These are phyloP conservation scores for Schizopora paradoxa DNA, from an alignment of 1,284 basidiomycete genomes.

Conservation along the genomic window DNA sequence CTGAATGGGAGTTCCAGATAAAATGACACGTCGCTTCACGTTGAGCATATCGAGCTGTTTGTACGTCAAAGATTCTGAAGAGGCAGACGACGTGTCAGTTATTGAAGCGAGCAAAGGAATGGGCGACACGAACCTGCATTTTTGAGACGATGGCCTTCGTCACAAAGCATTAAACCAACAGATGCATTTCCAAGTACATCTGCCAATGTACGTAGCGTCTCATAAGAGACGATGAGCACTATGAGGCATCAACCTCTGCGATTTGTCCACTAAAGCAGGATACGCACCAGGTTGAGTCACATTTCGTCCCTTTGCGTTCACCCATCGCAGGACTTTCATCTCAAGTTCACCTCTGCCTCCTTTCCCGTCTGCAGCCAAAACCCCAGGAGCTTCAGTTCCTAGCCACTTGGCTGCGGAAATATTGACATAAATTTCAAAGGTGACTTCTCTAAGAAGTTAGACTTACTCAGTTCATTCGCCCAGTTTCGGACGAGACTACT, in stretches of 20 bases:
- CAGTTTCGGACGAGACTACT: constrained; percentile 97
- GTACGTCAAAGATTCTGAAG: constrained; percentile 82
- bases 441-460: neutral
- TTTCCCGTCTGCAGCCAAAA: constrained; percentile 87
- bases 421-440: neutral
- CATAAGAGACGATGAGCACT: constrained; percentile 99
- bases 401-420: constrained; percentile 79
- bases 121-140: constrained; percentile 69
- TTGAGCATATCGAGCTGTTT: constrained; percentile 81
- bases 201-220: constrained; percentile 84
- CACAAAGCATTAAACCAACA: constrained; percentile 90
- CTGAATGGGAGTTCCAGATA: constrained; percentile 96
- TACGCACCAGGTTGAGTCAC: constrained; percentile 81
- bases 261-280: neutral
- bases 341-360: constrained; percentile 79
- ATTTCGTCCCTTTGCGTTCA: constrained; percentile 77
- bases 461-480: constrained; percentile 91
- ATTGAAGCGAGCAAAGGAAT: constrained; percentile 2
- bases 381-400: constrained; percentile 75
- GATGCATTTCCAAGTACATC: constrained; percentile 72
- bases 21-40: constrained; percentile 91
- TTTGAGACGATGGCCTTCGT: constrained; percentile 97
- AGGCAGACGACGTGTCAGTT: constrained; percentile 5
- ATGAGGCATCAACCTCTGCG: neutral
- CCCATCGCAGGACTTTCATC: constrained; percentile 81